Conservation (phyloP, 768 basidiomycete species). For the Leccinum imitatum region DNA sequence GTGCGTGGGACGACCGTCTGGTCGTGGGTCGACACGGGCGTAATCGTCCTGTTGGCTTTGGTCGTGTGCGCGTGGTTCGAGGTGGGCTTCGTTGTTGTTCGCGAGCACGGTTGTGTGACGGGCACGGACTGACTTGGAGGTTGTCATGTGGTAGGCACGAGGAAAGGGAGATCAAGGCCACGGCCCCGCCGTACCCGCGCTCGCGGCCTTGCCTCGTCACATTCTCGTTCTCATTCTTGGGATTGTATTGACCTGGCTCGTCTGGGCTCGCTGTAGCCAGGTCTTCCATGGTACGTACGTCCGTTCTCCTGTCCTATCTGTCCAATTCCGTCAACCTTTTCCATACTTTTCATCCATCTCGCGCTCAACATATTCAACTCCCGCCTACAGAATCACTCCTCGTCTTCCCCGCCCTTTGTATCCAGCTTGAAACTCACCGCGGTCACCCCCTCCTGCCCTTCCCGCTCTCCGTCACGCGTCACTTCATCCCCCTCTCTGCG, state of each 20-base stretch:
- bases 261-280: not conserved
- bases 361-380: not conserved
- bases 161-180: not conserved
- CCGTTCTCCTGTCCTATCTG: not conserved
- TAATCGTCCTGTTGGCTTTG: not conserved
- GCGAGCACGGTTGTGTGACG: not conserved
- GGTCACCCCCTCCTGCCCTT: not conserved
- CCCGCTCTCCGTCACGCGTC: not conserved
- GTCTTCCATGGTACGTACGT: not conserved
- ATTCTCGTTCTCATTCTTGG: not conserved
- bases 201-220: not conserved
- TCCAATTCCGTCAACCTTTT: too few relatives aligned
- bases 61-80: not conserved
- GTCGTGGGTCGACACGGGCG: slow-evolving; percentile 27
- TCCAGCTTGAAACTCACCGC: not conserved
- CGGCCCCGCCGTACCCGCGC: not conserved
- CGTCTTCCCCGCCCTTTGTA: not conserved
- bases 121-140: not conserved
- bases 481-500: not conserved
- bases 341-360: too few relatives aligned
- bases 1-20: slow-evolving; percentile 32
- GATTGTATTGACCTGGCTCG: not conserved
- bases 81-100: not conserved
- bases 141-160: not conserved
- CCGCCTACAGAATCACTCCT: not conserved